phyloP scores from a whole-genome alignment of 2,329 filamentous ascomycete species.

The Beauveria pseudobassiana region DNA sequence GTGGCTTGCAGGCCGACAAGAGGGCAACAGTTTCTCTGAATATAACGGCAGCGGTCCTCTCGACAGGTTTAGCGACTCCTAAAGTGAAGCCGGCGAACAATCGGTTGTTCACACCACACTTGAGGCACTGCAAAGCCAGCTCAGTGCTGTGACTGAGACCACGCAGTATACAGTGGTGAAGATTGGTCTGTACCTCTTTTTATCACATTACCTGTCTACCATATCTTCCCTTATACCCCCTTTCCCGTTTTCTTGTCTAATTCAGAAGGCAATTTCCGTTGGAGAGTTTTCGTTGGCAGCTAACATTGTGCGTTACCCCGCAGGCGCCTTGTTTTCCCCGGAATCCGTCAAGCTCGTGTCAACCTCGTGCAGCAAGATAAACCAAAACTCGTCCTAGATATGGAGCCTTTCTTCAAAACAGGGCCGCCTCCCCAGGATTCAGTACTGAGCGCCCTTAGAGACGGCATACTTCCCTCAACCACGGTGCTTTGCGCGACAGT shows the following conservation, averaged over 20 bases:
- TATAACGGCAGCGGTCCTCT: not conserved
- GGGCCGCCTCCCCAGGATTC: not conserved
- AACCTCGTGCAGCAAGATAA: not conserved
- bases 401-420: constrained; percentile 11
- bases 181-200: not conserved
- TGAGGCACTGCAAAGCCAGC: not conserved
- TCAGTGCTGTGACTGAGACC: not conserved
- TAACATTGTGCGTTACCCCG: not conserved
- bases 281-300: not conserved
- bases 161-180: not conserved
- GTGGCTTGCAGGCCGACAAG: constrained; percentile 6
- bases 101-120: not conserved
- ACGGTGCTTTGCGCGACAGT: constrained; percentile 6
- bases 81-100: not conserved
- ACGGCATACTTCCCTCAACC: constrained; percentile 7
- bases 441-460: constrained; percentile 2
- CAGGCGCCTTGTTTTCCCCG: not conserved
- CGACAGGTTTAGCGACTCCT: not conserved
- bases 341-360: not conserved
- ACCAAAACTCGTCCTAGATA: not conserved
- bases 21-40: not conserved
- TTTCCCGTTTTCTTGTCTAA: not conserved
- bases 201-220: not conserved
- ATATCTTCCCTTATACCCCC: not conserved
- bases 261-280: not conserved